A percentile compares a stretch with the other conserved stretches of the same genome.
phyloP scores from a whole-genome alignment of 2,329 filamentous ascomycete species.

The Allantophomopsis cytisporea region DNA sequence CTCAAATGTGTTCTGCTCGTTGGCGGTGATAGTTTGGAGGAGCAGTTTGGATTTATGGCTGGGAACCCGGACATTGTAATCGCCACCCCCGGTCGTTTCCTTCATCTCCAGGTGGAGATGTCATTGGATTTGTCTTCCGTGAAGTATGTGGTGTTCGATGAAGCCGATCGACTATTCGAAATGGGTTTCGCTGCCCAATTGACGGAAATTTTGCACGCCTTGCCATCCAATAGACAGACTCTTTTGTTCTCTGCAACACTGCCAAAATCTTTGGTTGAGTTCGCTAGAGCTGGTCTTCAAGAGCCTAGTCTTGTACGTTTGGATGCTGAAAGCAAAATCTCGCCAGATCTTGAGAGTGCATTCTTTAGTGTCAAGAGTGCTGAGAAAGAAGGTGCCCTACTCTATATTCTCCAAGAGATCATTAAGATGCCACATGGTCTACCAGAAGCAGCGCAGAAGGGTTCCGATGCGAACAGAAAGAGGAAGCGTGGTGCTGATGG shows the following conservation, averaged over 20 bases:
- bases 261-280: conserved; percentile 88
- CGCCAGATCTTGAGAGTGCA: conserved; percentile 85
- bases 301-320: conserved; percentile 83
- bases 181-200: conserved; percentile 96
- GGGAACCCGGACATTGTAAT: conserved; percentile 96
- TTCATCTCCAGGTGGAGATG: conserved; percentile 98
- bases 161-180: conserved; percentile 92
- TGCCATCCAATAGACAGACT: conserved; percentile 77
- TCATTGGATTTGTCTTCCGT: conserved; percentile 79
- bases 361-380: conserved; percentile 89
- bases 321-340: conserved; percentile 91
- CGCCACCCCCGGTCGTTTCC: conserved; percentile 87
- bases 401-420: conserved; percentile 81
- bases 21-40: conserved; percentile 88
- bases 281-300: conserved; percentile 83
- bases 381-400: conserved; percentile 85
- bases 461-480: conserved; percentile 41
- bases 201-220: conserved; percentile 79
- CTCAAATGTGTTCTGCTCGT: conserved; percentile 82
- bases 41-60: conserved; percentile 88
- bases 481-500: conserved; percentile 49
- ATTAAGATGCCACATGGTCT: conserved; percentile 75
- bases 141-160: conserved; percentile 91
- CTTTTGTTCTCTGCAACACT: conserved; percentile 91
- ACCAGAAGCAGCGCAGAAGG: conserved; percentile 34